These are phyloP conservation scores for Calophaca sinica DNA, from an alignment of 306 rosid species.

Conservation along the genomic window DNA sequence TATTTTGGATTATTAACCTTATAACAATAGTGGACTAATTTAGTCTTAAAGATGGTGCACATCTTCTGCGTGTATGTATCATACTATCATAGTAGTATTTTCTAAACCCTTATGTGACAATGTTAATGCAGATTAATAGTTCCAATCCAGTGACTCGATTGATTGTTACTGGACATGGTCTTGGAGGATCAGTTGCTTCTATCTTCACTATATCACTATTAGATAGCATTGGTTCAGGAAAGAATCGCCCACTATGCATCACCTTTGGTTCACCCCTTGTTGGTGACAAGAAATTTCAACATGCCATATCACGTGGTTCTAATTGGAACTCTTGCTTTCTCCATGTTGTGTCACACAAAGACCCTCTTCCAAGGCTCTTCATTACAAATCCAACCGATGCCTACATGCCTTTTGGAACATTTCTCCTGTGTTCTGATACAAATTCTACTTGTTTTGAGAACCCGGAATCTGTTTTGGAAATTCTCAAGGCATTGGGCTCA, in stretches of 20 bases:
- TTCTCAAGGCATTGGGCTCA: slow-evolving; percentile 40
- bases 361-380: slow-evolving; percentile 55
- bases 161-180: slow-evolving; percentile 62
- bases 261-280: slow-evolving; percentile 75
- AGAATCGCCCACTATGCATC: slow-evolving; percentile 69
- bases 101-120: not conserved
- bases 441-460: slow-evolving; percentile 59
- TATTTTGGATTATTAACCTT: too few relatives aligned
- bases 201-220: slow-evolving; percentile 70
- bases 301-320: slow-evolving; percentile 54
- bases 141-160: slow-evolving; percentile 24
- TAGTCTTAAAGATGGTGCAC: not conserved
- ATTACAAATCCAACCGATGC: not conserved
- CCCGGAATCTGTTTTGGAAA: slow-evolving; percentile 44
- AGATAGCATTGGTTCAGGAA: slow-evolving; percentile 40
- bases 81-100: too few relatives aligned
- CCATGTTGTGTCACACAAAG: slow-evolving; percentile 56
- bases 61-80: too few relatives aligned
- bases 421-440: slow-evolving; percentile 54
- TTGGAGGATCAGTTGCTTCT: slow-evolving; percentile 77
- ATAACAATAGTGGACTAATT: not conserved
- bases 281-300: slow-evolving; percentile 52
- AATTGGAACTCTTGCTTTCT: slow-evolving; percentile 74
- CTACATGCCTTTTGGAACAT: slow-evolving; percentile 71
- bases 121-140: slow-evolving; percentile 38